Evolutionary conservation across 805 yeast species (phyloP).

Genomic region (Candida caryicola): DNA sequence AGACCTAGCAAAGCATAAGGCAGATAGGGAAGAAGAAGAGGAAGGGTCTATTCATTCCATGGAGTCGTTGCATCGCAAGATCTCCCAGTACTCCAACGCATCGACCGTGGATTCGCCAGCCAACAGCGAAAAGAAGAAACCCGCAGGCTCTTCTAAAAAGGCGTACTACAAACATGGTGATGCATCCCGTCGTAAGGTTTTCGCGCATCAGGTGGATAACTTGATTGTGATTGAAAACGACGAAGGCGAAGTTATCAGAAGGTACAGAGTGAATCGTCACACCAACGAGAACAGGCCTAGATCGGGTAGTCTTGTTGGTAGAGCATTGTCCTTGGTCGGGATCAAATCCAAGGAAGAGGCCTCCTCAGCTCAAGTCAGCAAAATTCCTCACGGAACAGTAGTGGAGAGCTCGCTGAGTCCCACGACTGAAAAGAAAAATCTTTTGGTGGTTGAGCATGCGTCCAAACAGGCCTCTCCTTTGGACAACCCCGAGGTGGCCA

Average conservation of each 20-base stretch:
- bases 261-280: conserved; percentile 71
- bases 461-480: conserved; percentile 10
- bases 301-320: conserved; percentile 40
- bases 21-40: conserved; percentile 1
- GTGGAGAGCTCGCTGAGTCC: not conserved
- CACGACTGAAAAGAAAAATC: conserved; percentile 1
- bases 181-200: conserved; percentile 39
- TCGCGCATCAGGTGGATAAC: conserved; percentile 79
- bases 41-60: conserved; percentile 35
- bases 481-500: conserved; percentile 13
- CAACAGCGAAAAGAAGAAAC: not conserved
- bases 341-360: conserved; percentile 27
- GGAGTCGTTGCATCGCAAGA: conserved; percentile 36
- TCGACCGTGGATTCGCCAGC: conserved; percentile 12
- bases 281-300: conserved; percentile 13
- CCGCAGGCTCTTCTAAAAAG: conserved; percentile 13
- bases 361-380: conserved; percentile 1
- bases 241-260: conserved; percentile 86
- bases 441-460: conserved; percentile 13
- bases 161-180: conserved; percentile 31
- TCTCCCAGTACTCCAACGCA: conserved; percentile 34
- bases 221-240: conserved; percentile 80
- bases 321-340: conserved; percentile 57
- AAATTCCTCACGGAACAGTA: conserved; percentile 9
- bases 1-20: not conserved